phyloP scores from a whole-genome alignment of 2,329 filamentous ascomycete genomes.

The Albophoma yamanashiensis region DNA sequence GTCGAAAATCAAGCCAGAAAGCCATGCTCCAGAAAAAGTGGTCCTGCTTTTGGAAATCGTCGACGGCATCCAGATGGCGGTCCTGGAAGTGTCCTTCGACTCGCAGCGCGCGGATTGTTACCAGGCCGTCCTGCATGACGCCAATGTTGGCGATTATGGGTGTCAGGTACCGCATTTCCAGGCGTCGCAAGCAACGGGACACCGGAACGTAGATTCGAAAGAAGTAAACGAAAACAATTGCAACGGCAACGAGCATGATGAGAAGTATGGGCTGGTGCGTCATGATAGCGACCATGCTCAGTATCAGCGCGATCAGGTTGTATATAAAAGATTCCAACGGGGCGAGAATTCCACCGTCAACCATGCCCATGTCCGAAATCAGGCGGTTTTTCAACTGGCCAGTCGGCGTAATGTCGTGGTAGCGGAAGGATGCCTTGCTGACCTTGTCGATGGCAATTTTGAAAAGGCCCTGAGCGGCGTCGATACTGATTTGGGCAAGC shows the following conservation, averaged over 20 bases:
- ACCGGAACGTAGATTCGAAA: conserved; percentile 72
- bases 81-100: conserved; percentile 72
- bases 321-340: conserved; percentile 65
- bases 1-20: conserved; percentile 74
- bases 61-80: conserved; percentile 68
- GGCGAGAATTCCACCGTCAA: conserved; percentile 74
- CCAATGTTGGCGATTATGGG: conserved; percentile 91
- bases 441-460: conserved; percentile 60
- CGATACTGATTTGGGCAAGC: conserved; percentile 68
- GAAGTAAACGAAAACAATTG: conserved; percentile 57
- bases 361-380: conserved; percentile 79
- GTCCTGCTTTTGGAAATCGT: conserved; percentile 88
- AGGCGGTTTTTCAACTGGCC: conserved; percentile 87
- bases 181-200: conserved; percentile 69
- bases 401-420: conserved; percentile 83
- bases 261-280: conserved; percentile 70
- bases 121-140: conserved; percentile 73
- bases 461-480: conserved; percentile 68
- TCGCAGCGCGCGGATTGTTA: conserved; percentile 75
- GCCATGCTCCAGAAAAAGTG: conserved; percentile 92
- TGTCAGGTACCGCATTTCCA: conserved; percentile 83
- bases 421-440: conserved; percentile 73
- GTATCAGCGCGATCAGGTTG: conserved; percentile 58
- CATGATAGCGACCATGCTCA: conserved; percentile 68
- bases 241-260: conserved; percentile 57